phyloP scores from a whole-genome alignment of 495 filamentous ascomycete genomes.

The Penicillium flavigenum region DNA sequence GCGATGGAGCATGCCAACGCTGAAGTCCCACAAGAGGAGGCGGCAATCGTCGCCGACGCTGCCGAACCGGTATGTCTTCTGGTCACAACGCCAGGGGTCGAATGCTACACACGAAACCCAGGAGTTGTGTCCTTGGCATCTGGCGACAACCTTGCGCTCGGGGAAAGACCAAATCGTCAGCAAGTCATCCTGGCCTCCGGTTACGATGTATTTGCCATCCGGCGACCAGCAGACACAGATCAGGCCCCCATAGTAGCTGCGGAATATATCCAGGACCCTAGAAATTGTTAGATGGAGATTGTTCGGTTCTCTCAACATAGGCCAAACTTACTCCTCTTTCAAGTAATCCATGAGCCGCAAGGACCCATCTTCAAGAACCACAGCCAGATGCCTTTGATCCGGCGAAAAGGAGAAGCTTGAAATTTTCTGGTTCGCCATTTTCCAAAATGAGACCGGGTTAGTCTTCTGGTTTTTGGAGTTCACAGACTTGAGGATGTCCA shows the following conservation, averaged over 20 bases:
- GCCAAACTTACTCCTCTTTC: constrained; percentile 71
- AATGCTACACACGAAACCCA: constrained; percentile 95
- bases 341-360: constrained; percentile 88
- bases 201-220: constrained; percentile 92
- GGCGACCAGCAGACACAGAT: constrained; percentile 96
- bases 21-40: constrained; percentile 94
- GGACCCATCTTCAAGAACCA: constrained; percentile 88
- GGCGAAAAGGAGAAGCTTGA: constrained; percentile 89
- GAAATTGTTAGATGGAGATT: constrained; percentile 16
- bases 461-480: constrained; percentile 89
- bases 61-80: constrained; percentile 89
- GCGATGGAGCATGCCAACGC: constrained; percentile 89
- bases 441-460: constrained; percentile 91
- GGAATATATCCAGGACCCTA: constrained; percentile 80
- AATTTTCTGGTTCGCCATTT: constrained; percentile 81
- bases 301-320: neutral
- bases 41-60: constrained; percentile 93
- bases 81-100: constrained; percentile 95
- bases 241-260: constrained; percentile 89
- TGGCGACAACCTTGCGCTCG: constrained; percentile 80
- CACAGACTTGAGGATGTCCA: constrained; percentile 79
- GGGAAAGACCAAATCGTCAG: constrained; percentile 90
- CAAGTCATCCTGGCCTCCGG: constrained; percentile 93
- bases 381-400: constrained; percentile 79
- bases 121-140: constrained; percentile 90